Percentiles rank a stretch among this genome's conserved stretches.
Conservation (phyloP, 2,329 filamentous ascomycete species). For the Aspergillus fructus region DNA sequence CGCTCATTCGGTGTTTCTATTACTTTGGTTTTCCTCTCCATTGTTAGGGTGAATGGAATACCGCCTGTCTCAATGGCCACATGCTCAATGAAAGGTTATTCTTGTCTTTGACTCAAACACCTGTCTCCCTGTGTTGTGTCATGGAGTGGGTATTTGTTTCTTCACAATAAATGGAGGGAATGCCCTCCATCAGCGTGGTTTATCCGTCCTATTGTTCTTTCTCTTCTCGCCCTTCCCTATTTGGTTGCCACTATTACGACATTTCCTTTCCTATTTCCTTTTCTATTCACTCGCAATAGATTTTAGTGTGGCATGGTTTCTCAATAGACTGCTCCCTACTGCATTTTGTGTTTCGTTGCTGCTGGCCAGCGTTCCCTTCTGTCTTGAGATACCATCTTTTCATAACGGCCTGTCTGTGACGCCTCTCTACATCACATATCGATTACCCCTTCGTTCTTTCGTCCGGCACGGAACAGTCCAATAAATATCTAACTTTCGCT, state of each 20-base stretch:
- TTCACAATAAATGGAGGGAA: conserved; percentile 7
- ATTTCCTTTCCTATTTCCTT: conserved; percentile 19
- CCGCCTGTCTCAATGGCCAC: conserved; percentile 1
- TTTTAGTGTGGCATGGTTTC: conserved; percentile 15
- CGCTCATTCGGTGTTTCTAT: not conserved
- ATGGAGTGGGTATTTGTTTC: conserved; percentile 4
- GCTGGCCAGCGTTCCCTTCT: conserved; percentile 18
- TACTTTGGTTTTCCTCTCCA: not conserved
- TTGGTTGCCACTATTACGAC: not conserved
- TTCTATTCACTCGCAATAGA: conserved; percentile 17
- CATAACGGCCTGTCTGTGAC: not conserved
- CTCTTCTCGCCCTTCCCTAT: conserved; percentile 22
- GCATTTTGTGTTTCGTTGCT: conserved; percentile 11
- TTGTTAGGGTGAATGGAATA: not conserved
- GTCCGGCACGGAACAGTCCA: not conserved
- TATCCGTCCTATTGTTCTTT: conserved; percentile 11
- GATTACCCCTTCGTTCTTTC: not conserved
- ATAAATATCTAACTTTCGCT: not conserved
- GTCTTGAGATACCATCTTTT: not conserved
- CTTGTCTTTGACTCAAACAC: conserved; percentile 8
- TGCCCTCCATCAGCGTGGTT: not conserved
- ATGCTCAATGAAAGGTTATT: conserved; percentile 7
- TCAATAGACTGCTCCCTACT: conserved; percentile 13
- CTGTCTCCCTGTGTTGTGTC: not conserved
- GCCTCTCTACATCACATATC: not conserved